phyloP scores from a whole-genome alignment of 306 rosid species.

The Carpinus fangiana region DNA sequence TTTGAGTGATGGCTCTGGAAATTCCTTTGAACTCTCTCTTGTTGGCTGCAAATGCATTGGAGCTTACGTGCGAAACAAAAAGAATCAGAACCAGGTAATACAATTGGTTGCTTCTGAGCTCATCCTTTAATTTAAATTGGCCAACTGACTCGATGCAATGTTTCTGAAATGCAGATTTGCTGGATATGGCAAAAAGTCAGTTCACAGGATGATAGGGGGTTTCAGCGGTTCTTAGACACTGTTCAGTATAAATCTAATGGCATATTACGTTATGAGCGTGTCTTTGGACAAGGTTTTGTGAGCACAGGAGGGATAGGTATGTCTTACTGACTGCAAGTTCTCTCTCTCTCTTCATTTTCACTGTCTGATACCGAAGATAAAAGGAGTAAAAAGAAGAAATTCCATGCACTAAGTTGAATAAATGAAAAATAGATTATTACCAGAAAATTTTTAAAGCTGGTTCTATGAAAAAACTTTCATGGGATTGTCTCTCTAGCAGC shows the following conservation, averaged over 20 bases:
- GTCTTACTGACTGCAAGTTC: constrained; percentile 4
- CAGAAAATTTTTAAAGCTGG: background rate
- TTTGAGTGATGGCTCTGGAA: constrained; percentile 55
- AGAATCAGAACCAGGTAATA: constrained; percentile 90
- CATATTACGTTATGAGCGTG: constrained; percentile 55
- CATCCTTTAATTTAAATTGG: background rate
- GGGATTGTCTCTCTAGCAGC: background rate
- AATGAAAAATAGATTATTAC: background rate
- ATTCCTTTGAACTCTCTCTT: constrained; percentile 81
- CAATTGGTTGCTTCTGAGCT: constrained; percentile 2
- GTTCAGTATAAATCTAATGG: constrained; percentile 53
- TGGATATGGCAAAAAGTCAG: constrained; percentile 71
- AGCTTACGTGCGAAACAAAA: constrained; percentile 89
- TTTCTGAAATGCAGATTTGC: constrained; percentile 65
- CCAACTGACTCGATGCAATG: constrained; percentile 25
- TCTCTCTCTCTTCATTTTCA: background rate
- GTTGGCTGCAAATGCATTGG: constrained; percentile 92
- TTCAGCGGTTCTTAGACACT: constrained; percentile 62
- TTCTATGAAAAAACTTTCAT: background rate
- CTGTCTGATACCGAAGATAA: background rate
- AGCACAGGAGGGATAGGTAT: constrained; percentile 79
- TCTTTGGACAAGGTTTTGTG: constrained; percentile 65
- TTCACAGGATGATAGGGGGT: constrained; percentile 55
- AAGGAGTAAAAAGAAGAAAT: background rate
- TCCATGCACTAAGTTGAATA: background rate